These are phyloP conservation scores for Tulasnella sp. DNA, from an alignment of 768 basidiomycete genomes.

Conservation along the genomic window DNA sequence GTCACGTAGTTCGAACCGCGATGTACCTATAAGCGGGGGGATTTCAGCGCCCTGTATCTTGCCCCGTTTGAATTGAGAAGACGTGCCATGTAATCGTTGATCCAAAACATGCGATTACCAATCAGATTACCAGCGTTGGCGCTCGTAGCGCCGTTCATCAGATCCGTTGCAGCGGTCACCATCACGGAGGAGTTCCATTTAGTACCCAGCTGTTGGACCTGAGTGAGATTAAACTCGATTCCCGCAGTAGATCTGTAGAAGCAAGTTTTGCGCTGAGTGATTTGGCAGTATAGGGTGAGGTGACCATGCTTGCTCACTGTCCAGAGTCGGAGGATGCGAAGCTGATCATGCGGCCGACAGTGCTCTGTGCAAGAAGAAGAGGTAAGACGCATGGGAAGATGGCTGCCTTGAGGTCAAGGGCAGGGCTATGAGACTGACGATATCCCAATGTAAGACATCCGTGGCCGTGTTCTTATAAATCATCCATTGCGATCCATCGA, in stretches of 20 bases:
- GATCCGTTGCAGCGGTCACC: slow-evolving; percentile 29
- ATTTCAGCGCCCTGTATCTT: not conserved
- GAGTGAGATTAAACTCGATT: slow-evolving; percentile 45
- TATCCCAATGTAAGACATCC: slow-evolving; percentile 56
- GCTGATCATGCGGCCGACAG: slow-evolving; percentile 51
- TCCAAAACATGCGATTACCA: slow-evolving; percentile 56
- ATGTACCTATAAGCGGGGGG: slow-evolving; percentile 37
- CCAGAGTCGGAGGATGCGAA: slow-evolving; percentile 45
- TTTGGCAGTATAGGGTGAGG: slow-evolving; percentile 34
- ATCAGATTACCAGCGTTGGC: slow-evolving; percentile 44
- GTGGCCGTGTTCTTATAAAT: slow-evolving; percentile 49
- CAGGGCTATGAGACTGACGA: slow-evolving; percentile 49
- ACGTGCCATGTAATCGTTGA: slow-evolving; percentile 57
- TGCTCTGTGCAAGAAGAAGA: slow-evolving; percentile 36
- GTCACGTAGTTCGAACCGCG: slow-evolving; percentile 48
- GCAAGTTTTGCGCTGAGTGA: not conserved
- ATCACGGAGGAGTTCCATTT: slow-evolving; percentile 40
- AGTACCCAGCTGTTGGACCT: slow-evolving; percentile 39
- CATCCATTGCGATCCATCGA: slow-evolving; percentile 60
- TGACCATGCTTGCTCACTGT: slow-evolving; percentile 28
- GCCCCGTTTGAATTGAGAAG: not conserved
- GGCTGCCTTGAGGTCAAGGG: slow-evolving; percentile 22
- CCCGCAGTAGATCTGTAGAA: slow-evolving; percentile 41
- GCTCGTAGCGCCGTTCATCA: slow-evolving; percentile 29
- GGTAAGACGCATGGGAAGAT: slow-evolving; percentile 8